Percentiles rank a stretch among this genome's conserved stretches.
Evolutionary conservation across 441 rosid genomes (phyloP).

Genomic region (Adansonia gregorii): DNA sequence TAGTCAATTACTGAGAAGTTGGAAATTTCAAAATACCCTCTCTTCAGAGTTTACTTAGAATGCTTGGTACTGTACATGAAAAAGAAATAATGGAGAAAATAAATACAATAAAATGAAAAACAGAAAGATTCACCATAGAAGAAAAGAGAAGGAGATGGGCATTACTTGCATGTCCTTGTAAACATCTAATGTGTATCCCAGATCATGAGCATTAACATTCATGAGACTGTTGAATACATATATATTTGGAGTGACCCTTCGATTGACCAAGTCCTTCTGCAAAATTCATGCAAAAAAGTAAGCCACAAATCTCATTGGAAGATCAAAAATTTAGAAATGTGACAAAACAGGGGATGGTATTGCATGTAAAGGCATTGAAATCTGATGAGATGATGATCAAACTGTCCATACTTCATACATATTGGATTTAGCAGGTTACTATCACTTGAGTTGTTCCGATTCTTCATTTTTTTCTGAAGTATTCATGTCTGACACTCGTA

Average conservation of each 20-base stretch:
- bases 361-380: slow-evolving; percentile 11
- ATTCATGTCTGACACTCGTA: no score
- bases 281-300: slow-evolving; percentile 28
- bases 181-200: slow-evolving; percentile 64
- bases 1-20: slow-evolving; percentile 1
- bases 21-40: background rate
- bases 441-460: background rate
- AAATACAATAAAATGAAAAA: slow-evolving; percentile 19
- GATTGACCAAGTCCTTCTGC: slow-evolving; percentile 73
- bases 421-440: slow-evolving; percentile 1
- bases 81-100: slow-evolving; percentile 6
- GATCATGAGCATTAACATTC: slow-evolving; percentile 89
- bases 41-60: background rate
- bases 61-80: background rate
- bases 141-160: slow-evolving; percentile 27
- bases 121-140: slow-evolving; percentile 19
- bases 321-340: background rate
- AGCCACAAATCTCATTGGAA: slow-evolving; percentile 23
- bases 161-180: slow-evolving; percentile 79
- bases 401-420: background rate
- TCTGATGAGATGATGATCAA: slow-evolving; percentile 14
- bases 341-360: background rate
- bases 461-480: no score
- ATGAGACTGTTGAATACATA: slow-evolving; percentile 89
- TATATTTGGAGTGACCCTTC: slow-evolving; percentile 64